phyloP scores from a whole-genome alignment of 176 grass and related monocot genomes.

The Rhynchospora tenuis region DNA sequence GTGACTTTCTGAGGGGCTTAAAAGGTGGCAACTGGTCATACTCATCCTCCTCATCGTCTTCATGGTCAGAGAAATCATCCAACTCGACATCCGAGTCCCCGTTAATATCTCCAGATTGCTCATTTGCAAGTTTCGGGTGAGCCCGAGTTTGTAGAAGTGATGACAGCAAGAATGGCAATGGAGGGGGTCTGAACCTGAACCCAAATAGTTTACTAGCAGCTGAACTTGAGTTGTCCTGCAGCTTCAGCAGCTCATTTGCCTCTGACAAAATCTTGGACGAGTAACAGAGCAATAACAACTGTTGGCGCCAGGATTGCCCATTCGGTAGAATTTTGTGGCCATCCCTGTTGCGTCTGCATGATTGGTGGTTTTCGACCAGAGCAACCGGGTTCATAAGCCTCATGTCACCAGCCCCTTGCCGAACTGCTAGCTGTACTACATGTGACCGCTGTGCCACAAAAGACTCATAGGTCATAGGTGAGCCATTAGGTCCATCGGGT shows the following conservation, averaged over 20 bases:
- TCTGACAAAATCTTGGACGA: conserved; percentile 95
- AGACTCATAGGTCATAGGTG: conserved; percentile 78
- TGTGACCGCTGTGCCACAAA: conserved; percentile 81
- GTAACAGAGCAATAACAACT: conserved; percentile 82
- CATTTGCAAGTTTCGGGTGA: conserved; percentile 62
- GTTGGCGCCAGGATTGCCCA: conserved; percentile 73
- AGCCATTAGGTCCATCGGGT: conserved; percentile 74
- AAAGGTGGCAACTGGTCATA: conserved; percentile 94
- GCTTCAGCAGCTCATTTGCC: conserved; percentile 70
- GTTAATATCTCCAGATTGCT: conserved; percentile 63
- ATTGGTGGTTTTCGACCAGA: conserved; percentile 93
- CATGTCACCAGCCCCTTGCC: conserved; percentile 83
- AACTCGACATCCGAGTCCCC: conserved; percentile 68
- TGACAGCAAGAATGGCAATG: conserved; percentile 73
- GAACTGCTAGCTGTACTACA: conserved; percentile 77
- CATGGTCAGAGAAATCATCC: conserved; percentile 22
- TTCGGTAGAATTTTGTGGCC: conserved; percentile 78
- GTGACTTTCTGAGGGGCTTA: conserved; percentile 80
- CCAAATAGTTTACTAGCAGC: conserved; percentile 61
- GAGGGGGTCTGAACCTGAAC: conserved; percentile 51
- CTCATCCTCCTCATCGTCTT: conserved; percentile 92
- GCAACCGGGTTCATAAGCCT: conserved; percentile 78
- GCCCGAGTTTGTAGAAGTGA: conserved; percentile 71
- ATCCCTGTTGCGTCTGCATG: conserved; percentile 63
- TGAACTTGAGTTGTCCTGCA: conserved; percentile 58